These are phyloP conservation scores for Sporobolomyces roseus DNA, from an alignment of 768 basidiomycete genomes.

Conservation along the genomic window DNA sequence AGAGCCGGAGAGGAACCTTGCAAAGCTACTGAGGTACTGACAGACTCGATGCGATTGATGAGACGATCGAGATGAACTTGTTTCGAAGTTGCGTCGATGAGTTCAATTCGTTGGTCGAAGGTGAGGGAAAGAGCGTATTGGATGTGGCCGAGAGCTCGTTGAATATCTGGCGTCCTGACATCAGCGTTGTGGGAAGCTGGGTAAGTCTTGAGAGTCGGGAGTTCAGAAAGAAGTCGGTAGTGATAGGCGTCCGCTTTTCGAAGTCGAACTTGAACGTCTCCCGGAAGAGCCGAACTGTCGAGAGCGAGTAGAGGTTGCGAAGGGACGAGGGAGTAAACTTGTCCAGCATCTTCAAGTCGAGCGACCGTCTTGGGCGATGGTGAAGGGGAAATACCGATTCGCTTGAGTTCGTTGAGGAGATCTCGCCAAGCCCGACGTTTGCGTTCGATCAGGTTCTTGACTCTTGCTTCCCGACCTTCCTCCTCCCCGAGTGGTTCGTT, in stretches of 20 bases:
- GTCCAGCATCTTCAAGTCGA: constrained; percentile 30
- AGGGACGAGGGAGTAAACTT: constrained; percentile 18
- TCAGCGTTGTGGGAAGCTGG: constrained; percentile 73
- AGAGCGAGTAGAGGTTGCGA: constrained; percentile 13
- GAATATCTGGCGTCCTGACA: constrained; percentile 78
- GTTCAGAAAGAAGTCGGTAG: constrained; percentile 57
- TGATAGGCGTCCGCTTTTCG: constrained; percentile 44
- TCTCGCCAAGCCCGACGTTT: constrained; percentile 91
- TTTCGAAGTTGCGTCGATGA: constrained; percentile 9
- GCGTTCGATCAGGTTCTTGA: constrained; percentile 68
- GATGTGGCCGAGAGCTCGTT: constrained; percentile 68
- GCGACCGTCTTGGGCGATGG: constrained; percentile 32
- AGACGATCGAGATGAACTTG: constrained; percentile 23
- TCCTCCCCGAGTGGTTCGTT: constrained; percentile 51
- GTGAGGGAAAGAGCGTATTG: constrained; percentile 64
- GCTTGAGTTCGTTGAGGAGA: constrained; percentile 79
- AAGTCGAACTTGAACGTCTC: constrained; percentile 21
- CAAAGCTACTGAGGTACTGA: neutral
- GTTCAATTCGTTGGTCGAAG: constrained; percentile 29
- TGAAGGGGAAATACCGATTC: constrained; percentile 59
- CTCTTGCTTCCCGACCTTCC: constrained; percentile 56
- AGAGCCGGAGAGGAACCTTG: constrained; percentile 2
- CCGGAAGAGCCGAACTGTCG: constrained; percentile 6
- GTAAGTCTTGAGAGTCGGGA: constrained; percentile 64
- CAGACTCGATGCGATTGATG: constrained; percentile 12